Conservation (phyloP, 2,329 filamentous ascomycete species). For the Colletotrichum navitas region DNA sequence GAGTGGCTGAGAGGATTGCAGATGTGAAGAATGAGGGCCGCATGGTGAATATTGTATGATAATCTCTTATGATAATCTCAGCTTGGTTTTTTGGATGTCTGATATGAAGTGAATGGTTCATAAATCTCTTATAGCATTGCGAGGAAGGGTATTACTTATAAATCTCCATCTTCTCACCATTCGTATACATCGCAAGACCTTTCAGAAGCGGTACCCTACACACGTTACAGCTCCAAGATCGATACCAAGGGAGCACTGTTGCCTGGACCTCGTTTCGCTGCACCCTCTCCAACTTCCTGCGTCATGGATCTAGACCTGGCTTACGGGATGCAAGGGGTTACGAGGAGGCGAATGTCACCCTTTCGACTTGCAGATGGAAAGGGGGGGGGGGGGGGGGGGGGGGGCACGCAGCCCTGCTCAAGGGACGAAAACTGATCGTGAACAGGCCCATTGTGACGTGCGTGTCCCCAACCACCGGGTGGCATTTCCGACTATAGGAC, state of each 20-base stretch:
- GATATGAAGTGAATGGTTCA: too few species aligned
- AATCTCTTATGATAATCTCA: background rate
- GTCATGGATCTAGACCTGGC: background rate
- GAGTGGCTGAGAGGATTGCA: background rate
- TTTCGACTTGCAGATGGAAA: background rate
- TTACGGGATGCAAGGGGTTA: conserved; percentile 9
- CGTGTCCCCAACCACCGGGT: background rate
- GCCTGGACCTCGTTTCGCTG: background rate
- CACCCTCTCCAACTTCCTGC: background rate
- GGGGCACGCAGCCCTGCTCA: background rate
- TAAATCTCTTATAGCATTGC: background rate
- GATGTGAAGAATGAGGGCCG: conserved; percentile 6
- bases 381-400: background rate
- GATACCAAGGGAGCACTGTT: background rate
- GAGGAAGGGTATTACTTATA: background rate
- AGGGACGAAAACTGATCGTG: conserved; percentile 6
- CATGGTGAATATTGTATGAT: conserved; percentile 7
- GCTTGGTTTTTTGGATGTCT: background rate
- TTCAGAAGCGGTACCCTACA: background rate
- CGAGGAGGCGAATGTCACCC: background rate
- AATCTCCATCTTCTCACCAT: background rate
- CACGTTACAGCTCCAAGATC: background rate
- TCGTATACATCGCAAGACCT: too few species aligned
- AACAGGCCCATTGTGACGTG: background rate
- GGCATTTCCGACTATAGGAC: background rate